Evolutionary conservation across 768 basidiomycete species (phyloP), one percentile per base, ranked within the genome.

Genomic region (Sutorius australiensis): DNA sequence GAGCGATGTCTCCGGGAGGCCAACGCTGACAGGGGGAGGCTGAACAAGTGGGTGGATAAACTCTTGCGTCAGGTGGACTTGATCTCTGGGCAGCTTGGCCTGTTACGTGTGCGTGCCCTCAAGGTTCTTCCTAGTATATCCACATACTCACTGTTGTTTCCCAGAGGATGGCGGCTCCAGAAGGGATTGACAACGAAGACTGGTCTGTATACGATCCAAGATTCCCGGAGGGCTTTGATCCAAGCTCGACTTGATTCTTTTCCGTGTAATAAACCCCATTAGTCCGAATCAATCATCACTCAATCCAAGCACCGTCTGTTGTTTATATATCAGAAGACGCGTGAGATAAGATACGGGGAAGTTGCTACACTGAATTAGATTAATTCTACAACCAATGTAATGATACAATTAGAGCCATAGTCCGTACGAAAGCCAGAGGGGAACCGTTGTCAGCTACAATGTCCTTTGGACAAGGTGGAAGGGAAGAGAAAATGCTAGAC

Each of bases 1-100:
- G 62, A 59, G 47, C 32, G 42, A 37, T 37, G 34, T 21, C 57
- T 65, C 5, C 51, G 34, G 24, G 62, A 67, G 45, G 53, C 55
- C 14, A 54, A 59, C 9, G 46, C 37, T 19, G 60, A 65, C 32
- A 59, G 27, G 28, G n/a, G 11, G 47, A 59, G 28, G 28, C 43
- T 59, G 48, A 52, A 21, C n/a, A 43, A 17, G 46, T 51, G 46
- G 60, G 62, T 41, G 16, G 19, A 53, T 16, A 38, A 6, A 27
- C 62, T 67, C 33, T 27, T 11, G 17, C 12, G 50, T 17, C 38
- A 19, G 45, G n/a, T 67, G 30, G 43, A 55, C 19, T 24, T 47
- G 27, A 36, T 65, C 45, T 48, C 14, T 34, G 44, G 21, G 27
- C 56, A 56, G 30, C 40, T 62, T 12, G 54, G 50, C 36, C 0